phyloP scores from a whole-genome alignment of 2,329 filamentous ascomycete species.

The Sporothrix mexicana region DNA sequence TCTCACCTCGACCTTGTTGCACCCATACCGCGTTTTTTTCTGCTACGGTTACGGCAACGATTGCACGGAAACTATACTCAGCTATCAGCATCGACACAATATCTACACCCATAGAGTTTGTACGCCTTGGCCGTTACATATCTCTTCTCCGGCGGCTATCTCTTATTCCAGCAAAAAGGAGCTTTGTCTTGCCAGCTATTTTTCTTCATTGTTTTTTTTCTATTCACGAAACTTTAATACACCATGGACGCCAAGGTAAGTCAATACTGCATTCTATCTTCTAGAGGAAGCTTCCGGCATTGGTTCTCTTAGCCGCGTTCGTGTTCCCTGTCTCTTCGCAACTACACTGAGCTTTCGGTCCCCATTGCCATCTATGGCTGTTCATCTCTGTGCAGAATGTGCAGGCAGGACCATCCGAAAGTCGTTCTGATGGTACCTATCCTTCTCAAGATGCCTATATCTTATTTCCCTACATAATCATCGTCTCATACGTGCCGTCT shows the following conservation, averaged over 20 bases:
- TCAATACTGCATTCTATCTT: no score
- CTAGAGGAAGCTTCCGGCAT: no score
- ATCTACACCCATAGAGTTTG: neutral
- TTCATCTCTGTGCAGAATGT: no score
- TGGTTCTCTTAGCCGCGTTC: no score
- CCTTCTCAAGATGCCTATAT: neutral
- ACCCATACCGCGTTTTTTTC: neutral
- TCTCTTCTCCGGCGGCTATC: conserved; percentile 19
- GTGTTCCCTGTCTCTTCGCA: no score
- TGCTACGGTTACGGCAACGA: neutral
- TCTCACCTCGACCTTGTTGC: conserved; percentile 1
- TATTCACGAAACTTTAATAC: neutral
- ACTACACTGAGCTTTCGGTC: no score
- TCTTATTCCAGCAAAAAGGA: neutral
- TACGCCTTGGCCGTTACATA: neutral
- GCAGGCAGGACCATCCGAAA: no score
- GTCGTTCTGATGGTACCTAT: no score
- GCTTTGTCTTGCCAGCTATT: conserved; percentile 27
- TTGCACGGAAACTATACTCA: neutral
- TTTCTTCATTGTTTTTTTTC: conserved; percentile 17
- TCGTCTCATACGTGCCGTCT: neutral
- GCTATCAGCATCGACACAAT: conserved; percentile 19
- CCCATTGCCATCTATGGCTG: no score
- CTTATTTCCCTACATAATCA: neutral
- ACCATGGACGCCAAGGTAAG: conserved; percentile 31